These are phyloP conservation scores for Phlebiopsis gigantea DNA, from an alignment of 768 basidiomycete genomes.

Conservation along the genomic window DNA sequence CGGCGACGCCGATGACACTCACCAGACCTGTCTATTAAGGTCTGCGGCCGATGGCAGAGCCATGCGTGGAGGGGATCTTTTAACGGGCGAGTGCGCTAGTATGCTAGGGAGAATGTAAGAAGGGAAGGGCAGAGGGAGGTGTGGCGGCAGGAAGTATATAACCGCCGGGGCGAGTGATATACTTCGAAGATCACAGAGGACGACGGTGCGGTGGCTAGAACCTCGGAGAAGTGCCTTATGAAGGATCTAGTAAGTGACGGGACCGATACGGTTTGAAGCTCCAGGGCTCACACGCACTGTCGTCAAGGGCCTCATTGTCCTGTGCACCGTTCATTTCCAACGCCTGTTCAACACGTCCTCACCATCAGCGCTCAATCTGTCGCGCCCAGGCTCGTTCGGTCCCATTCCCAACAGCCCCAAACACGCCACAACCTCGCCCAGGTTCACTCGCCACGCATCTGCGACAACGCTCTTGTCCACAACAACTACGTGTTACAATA, in stretches of 20 bases:
- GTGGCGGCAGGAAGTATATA: conserved; percentile 21
- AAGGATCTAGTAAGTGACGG: conserved; percentile 10
- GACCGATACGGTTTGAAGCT: conserved; percentile 8
- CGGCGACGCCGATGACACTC: conserved; percentile 21
- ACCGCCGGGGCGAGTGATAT: conserved; percentile 27
- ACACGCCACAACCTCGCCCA: not conserved
- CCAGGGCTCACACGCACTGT: conserved; percentile 10
- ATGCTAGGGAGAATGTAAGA: conserved; percentile 17
- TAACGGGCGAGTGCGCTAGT: conserved; percentile 11
- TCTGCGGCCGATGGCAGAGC: conserved; percentile 41
- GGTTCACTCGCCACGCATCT: not conserved
- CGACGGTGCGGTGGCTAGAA: conserved; percentile 24
- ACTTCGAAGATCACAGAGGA: conserved; percentile 19
- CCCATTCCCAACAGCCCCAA: not conserved
- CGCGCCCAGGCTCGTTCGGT: not conserved
- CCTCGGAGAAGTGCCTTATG: conserved; percentile 14
- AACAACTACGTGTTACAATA: not conserved
- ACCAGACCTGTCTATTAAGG: conserved; percentile 64
- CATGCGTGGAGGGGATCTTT: conserved; percentile 13
- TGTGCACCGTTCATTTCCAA: conserved; percentile 1
- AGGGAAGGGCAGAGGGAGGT: conserved; percentile 17
- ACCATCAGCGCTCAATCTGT: conserved; percentile 10
- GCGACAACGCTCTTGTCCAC: not conserved
- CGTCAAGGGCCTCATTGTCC: conserved; percentile 9
- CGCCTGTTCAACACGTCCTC: conserved; percentile 2